Base-by-base conservation (phyloP, 1,139 yeast genomes). In the Magnusiomyces paraingens region DNA sequence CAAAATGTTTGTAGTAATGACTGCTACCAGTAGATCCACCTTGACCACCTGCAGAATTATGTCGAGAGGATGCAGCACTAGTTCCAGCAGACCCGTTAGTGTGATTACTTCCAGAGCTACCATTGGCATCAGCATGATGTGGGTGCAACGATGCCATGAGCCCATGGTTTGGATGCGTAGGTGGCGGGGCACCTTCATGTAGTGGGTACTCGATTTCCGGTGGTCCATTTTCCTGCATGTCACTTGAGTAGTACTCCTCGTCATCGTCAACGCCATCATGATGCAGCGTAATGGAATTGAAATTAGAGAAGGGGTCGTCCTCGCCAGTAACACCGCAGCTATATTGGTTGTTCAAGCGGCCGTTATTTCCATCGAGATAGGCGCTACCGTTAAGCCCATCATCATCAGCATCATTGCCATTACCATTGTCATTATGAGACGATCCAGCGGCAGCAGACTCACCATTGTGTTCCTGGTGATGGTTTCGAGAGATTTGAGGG, bases 271-370 rank as follows among this genome's bases (percentile, higher is more conserved):
- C 58, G n/a, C 67, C 69, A 36, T 67, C 86, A 66, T 90, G 93
- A 64, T 89, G 89, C 64, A 93, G 74, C 2, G 96, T 88, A 62
- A 93, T 89, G 0, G 97, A 90, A 64, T 85, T 88, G 72, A 93
- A 93, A 63, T 83, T 83, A 53, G 82, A 85, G 70, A 93, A 93
- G 15, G 97, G 97, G 69, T 91, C 96, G 57, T 74, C 71, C 64
- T 73, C 74, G 55, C 73, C 50, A 20, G 40, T 5, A 8, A 36
- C n/a, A 36, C 17, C 17, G 17, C 17, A 36, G n/a, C 17, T 12
- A 36, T 36, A 36, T 12, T 36, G 17, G 53, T 22, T 11, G 50
- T 51, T 26, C 56, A 54, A 38, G n/a, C 12, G 12, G 12, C 40
- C 40, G 12, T 12, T 14, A 11, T 36, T 36, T 5, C 40, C 40